Evolutionary conservation across 495 filamentous ascomycete species (phyloP).

Genomic region (Neurospora cerealis): DNA sequence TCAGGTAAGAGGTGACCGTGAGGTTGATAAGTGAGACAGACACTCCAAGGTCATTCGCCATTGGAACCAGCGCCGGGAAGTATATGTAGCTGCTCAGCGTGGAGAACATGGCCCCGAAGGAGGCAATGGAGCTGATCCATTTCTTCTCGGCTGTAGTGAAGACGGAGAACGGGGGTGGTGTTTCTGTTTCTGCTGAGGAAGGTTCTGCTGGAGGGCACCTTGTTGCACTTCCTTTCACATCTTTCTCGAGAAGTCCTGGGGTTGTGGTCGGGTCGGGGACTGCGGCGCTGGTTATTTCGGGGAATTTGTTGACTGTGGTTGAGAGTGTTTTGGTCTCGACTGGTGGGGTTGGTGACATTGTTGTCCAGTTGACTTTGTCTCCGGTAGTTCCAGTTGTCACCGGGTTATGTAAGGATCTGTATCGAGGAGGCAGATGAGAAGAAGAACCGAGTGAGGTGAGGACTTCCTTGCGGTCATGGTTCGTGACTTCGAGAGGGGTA

Average conservation of each 20-base stretch:
- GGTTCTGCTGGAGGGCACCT: neutral
- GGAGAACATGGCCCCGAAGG: constrained; percentile 23
- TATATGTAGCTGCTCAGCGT: constrained; percentile 45
- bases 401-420: too few species aligned
- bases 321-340: too few species aligned
- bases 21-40: constrained; percentile 40
- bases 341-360: too few species aligned
- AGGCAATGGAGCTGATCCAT: constrained; percentile 26
- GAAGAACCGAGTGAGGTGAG: too few species aligned
- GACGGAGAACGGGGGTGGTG: constrained; percentile 9
- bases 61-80: constrained; percentile 44
- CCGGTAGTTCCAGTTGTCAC: too few species aligned
- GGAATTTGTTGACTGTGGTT: neutral
- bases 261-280: neutral
- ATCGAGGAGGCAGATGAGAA: too few species aligned
- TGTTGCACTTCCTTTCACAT: neutral
- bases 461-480: too few species aligned
- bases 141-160: constrained; percentile 19
- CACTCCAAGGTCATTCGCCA: constrained; percentile 36
- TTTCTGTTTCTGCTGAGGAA: too few species aligned
- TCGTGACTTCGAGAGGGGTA: too few species aligned
- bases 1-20: constrained; percentile 39
- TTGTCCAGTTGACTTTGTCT: too few species aligned
- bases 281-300: neutral
- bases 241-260: neutral